These are phyloP conservation scores for Scheffersomyces parashehatae DNA, from an alignment of 1,139 yeast genomes.

Conservation along the genomic window DNA sequence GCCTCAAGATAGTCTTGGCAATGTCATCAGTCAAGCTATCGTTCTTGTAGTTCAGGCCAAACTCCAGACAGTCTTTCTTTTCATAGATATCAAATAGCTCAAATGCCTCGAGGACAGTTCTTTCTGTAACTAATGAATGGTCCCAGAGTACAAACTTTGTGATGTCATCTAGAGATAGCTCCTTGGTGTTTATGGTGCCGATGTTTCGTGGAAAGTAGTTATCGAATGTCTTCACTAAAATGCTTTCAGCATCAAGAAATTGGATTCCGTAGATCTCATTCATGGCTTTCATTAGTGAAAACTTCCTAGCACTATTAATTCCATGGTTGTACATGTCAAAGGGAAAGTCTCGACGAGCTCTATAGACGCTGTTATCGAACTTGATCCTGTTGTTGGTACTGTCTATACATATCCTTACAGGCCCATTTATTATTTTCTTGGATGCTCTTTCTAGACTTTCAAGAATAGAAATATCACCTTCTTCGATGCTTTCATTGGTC, in stretches of 20 bases:
- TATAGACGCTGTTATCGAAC: not conserved
- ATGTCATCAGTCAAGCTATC: constrained; percentile 9
- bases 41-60: constrained; percentile 7
- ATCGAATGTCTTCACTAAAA: constrained; percentile 9
- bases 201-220: constrained; percentile 7
- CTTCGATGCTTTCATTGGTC: constrained; percentile 7
- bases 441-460: not conserved
- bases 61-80: constrained; percentile 7
- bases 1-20: constrained; percentile 8
- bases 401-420: not conserved
- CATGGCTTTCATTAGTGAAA: constrained; percentile 12
- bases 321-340: constrained; percentile 10
- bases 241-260: constrained; percentile 13
- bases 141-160: constrained; percentile 2
- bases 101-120: constrained; percentile 5
- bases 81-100: constrained; percentile 10
- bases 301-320: constrained; percentile 13
- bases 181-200: constrained; percentile 2
- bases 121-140: constrained; percentile 1
- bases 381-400: constrained; percentile 3
- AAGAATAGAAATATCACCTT: constrained; percentile 1
- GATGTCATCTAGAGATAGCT: constrained; percentile 5
- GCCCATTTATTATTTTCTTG: not conserved
- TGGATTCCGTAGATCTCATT: constrained; percentile 13
- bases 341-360: constrained; percentile 9